Base-by-base conservation (phyloP, 352 stramenopile species). In the Globisporangium acanthophoron region DNA sequence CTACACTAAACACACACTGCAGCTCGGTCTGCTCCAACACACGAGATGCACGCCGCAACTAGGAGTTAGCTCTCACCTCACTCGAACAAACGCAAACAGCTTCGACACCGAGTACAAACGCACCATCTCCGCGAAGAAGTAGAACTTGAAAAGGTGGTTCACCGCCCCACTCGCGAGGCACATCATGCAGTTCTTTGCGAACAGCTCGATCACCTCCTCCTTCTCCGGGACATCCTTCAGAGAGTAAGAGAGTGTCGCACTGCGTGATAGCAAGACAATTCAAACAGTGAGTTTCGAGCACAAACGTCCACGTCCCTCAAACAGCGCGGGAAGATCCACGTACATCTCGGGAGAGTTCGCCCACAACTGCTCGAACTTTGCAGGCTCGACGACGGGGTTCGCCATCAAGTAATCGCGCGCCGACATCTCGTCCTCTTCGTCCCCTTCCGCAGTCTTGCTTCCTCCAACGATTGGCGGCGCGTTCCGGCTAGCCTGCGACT, bases 81-180 rank as follows among this genome's bases (percentile, higher is more conserved):
- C 48, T n/a, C 11, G 12, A 39, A 46, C 11, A 31, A 48, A 47
- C 33, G n/a, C 18, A 31, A 41, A 6, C 39, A 35, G 5, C 48
- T 15, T 16, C 12, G 37, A 40, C 27, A 13, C 9, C 48, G 51
- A 24, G 15, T 12, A 5, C 13, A 20, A 31, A 65, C 49, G 35
- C 71, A 92, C 84, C 86, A 92, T 91, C 70, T 93, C 80, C 11
- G 74, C 82, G 47, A 80, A 93, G 61, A 96, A 96, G 68, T 85
- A 96, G 49, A 96, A 96, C 64, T 96, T 96, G 69, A 92, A 71
- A 20, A 87, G 53, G 45, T 76, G 78, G 16, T 88, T 67, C 41
- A 93, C 62, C 15, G 74, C 73, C 15, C 86, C 86, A 53, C 82
- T 92, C 21, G 86, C 86, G 58, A 96, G 66, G 69, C 86, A 96